Evolutionary conservation across 495 filamentous ascomycete genomes (phyloP), one percentile per base, ranked within the genome.

Genomic region (Glonium stellatum): DNA sequence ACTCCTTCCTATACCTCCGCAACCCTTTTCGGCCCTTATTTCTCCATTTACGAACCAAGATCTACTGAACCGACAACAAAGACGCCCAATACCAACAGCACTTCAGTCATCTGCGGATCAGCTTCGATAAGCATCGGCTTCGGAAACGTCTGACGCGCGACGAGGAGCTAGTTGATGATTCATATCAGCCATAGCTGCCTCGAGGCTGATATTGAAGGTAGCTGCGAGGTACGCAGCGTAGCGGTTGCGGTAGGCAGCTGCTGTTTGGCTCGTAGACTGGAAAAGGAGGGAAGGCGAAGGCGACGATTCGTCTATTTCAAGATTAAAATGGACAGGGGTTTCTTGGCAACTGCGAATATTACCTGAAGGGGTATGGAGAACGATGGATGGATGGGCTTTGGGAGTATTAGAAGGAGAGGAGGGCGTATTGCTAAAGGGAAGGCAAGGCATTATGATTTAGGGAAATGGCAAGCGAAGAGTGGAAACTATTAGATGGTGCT

Each of bases 141-240:
- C 63, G 21, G 63, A 62, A 5, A 62, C 41, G 4, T 37, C 63
- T 55, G 63, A 62, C 10, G 55, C 62, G 47, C 63, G 59, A 46
- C 63, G 63, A 21, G 63, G 64, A 2, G 61, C n/a, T 12, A 68
- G 62, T 58, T 68, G 62, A 15, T 27, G 37, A 27, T 68, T 62
- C 4, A 62, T 61, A 31, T 68, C 65, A 5, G 41, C 54, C 51
- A 65, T 5, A 9, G 61, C 65, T 11, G 65, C 65, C 51, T 68
- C 62, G 23, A 62, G 51, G 31, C 48, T 59, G 54, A 68, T 68
- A 58, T 62, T 68, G 55, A 68, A 68, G 18, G 65, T 60, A 4
- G 65, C 58, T 15, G 65, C 62, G 23, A 68, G 65, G 31, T 68
- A 68, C 22, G 63, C 54, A 13, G 65, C 65, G 48, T 68, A 68